phyloP scores from a whole-genome alignment of 768 basidiomycete genomes.

The Termitomyces sp. region DNA sequence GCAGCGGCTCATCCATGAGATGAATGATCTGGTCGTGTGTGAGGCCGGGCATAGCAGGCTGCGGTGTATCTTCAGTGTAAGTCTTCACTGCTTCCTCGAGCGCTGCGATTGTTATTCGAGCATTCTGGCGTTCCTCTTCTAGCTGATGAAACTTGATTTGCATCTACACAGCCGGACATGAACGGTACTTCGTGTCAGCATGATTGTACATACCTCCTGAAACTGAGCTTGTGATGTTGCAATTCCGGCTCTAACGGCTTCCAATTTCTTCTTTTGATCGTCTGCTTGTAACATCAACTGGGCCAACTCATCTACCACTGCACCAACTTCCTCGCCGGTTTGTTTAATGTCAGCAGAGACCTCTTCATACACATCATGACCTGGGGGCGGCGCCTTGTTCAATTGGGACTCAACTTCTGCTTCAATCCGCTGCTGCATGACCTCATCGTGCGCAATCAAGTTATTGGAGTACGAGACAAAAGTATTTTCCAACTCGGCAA shows the following conservation, averaged over 20 bases:
- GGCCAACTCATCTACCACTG: conserved; percentile 16
- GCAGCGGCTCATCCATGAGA: conserved; percentile 20
- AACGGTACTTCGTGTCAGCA: not conserved
- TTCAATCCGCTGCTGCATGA: conserved; percentile 16
- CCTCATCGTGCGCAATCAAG: conserved; percentile 14
- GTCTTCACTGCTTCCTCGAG: conserved; percentile 20
- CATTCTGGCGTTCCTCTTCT: conserved; percentile 11
- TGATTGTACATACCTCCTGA: conserved; percentile 3
- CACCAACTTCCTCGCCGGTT: conserved; percentile 17
- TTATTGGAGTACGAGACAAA: conserved; percentile 18
- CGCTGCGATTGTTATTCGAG: conserved; percentile 18
- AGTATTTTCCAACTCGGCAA: not conserved
- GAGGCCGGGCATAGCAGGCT: conserved; percentile 11
- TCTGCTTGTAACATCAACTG: conserved; percentile 12
- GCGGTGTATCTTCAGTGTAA: conserved; percentile 15
- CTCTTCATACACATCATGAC: not conserved
- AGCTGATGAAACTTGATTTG: conserved; percentile 15
- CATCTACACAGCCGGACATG: conserved; percentile 11
- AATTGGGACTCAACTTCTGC: conserved; percentile 16
- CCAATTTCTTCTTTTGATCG: conserved; percentile 6
- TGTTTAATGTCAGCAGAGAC: conserved; percentile 14
- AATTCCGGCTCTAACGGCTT: not conserved
- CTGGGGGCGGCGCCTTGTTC: not conserved
- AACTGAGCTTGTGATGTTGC: conserved; percentile 9
- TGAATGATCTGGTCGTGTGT: conserved; percentile 20